Percentiles rank a stretch among this genome's conserved stretches.
Conservation (phyloP, 352 stramenopile species). For the Globisporangium paddicum region DNA sequence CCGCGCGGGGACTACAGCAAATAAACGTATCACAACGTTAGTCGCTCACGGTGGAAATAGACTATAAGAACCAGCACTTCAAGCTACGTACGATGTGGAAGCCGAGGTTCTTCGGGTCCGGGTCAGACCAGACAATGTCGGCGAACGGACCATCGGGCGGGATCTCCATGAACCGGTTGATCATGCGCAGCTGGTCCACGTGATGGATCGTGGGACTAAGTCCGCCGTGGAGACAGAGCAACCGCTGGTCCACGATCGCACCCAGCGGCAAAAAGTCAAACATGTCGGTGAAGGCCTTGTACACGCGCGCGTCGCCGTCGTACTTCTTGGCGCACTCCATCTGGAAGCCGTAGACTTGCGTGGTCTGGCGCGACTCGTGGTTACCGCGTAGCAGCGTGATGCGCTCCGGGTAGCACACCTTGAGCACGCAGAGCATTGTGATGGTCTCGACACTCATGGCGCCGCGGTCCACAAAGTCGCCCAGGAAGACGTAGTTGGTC, state of each 20-base stretch:
- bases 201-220: slow-evolving; percentile 68
- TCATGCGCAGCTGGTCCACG: slow-evolving; percentile 92
- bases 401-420: slow-evolving; percentile 87
- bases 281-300: slow-evolving; percentile 76
- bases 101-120: slow-evolving; percentile 73
- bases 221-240: slow-evolving; percentile 66
- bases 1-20: slow-evolving; percentile 68
- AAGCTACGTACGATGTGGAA: slow-evolving; percentile 74
- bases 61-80: too few relatives aligned
- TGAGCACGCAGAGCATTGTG: slow-evolving; percentile 87
- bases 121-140: slow-evolving; percentile 85
- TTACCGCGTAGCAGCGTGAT: slow-evolving; percentile 94
- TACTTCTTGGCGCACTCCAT: slow-evolving; percentile 86
- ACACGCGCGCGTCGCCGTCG: slow-evolving; percentile 61
- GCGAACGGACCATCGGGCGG: slow-evolving; percentile 70
- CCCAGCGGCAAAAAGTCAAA: slow-evolving; percentile 80
- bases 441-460: slow-evolving; percentile 95
- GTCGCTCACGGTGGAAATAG: neutral
- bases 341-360: slow-evolving; percentile 81
- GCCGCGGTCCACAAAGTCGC: slow-evolving; percentile 96
- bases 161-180: slow-evolving; percentile 80
- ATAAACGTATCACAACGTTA: neutral
- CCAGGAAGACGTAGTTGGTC: slow-evolving; percentile 94
- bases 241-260: slow-evolving; percentile 65
- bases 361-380: slow-evolving; percentile 90